A percentile compares a stretch with the other conserved stretches of the same genome.
phyloP scores from a whole-genome alignment of 2,329 filamentous ascomycete species.

The Claviceps purpurea region DNA sequence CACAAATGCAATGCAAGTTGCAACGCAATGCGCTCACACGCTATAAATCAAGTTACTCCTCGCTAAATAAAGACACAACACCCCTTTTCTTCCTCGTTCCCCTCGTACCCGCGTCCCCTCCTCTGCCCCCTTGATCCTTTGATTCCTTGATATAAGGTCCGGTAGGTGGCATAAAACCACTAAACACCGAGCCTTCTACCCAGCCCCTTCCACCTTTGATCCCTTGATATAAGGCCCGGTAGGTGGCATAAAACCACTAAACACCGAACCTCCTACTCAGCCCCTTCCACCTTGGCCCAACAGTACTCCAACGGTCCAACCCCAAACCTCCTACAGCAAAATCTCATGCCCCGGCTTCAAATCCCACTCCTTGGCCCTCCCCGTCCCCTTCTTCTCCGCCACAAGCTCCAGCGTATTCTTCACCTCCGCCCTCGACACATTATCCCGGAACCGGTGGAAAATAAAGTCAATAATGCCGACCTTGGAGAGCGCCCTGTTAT shows the following conservation, averaged over 20 bases:
- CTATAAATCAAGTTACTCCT: too few species aligned
- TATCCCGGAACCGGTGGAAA: constrained; percentile 24
- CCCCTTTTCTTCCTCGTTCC: too few species aligned
- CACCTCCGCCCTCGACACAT: constrained; percentile 24
- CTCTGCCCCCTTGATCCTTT: too few species aligned
- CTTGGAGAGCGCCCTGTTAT: constrained; percentile 26
- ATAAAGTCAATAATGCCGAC: constrained; percentile 27
- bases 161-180: too few species aligned
- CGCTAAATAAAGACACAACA: too few species aligned
- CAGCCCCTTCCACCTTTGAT: background rate
- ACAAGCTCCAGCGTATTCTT: constrained; percentile 28
- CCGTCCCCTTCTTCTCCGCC: constrained; percentile 25
- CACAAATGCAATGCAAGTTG: too few species aligned
- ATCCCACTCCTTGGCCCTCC: constrained; percentile 25
- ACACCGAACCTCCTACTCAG: background rate
- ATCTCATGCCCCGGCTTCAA: constrained; percentile 27
- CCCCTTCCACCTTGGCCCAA: background rate
- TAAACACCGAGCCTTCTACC: background rate
- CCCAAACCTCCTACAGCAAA: constrained; percentile 9
- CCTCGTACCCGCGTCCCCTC: too few species aligned
- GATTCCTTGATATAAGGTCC: too few species aligned
- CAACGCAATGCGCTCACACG: too few species aligned
- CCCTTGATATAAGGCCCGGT: too few species aligned
- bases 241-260: too few species aligned
- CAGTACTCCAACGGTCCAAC: background rate